Base-by-base conservation (phyloP, 1,139 yeast species). In the Suhomyces bolitotheri region DNA sequence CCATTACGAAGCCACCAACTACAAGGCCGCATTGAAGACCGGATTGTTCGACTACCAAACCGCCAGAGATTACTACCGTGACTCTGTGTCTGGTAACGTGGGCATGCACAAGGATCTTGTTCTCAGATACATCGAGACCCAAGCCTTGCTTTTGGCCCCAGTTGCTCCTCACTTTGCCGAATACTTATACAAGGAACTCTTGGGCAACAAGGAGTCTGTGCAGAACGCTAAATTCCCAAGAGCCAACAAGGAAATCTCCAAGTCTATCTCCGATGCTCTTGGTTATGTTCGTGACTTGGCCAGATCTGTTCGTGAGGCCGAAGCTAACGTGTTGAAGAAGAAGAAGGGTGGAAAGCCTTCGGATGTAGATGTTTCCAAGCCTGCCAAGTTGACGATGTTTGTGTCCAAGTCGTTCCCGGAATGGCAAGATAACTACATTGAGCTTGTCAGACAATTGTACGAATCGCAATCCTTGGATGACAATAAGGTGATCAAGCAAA, bases 121-220 rank as follows among this genome's bases (percentile, higher is more conserved):
- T 31, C 59, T 80, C 51, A 80, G 81, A 54, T 92, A 88, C 60
- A 86, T 94, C 51, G 95, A 88, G 64, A 66, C 77, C 31, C 98
- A 92, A 68, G 84, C 82, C 10, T 75, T 92, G 51, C 66, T 92
- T 59, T 67, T 92, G 51, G 82, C 95, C 7, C 98, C 99, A 43
- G 73, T 92, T 54, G 95, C 97, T 34, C 97, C 98, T 32, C 99
- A 92, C 64, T 89, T 92, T 64, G 80, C 95, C 47, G 98, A 92
- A 52, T 87, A 79, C 65, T 69, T 92, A 43, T 89, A 88, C 77
- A 77, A 83, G 56, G 97, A 90, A 47, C 73, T 89, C 33, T 72
- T 94, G 46, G 79, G 80, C 33, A 60, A 64, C 43, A 53, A 62
- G 16, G 71, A 68, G 2, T 73, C 90, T 29, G 80, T 89, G 33